phyloP scores from a whole-genome alignment of 331 rosid species.

The Saraca asoca region DNA sequence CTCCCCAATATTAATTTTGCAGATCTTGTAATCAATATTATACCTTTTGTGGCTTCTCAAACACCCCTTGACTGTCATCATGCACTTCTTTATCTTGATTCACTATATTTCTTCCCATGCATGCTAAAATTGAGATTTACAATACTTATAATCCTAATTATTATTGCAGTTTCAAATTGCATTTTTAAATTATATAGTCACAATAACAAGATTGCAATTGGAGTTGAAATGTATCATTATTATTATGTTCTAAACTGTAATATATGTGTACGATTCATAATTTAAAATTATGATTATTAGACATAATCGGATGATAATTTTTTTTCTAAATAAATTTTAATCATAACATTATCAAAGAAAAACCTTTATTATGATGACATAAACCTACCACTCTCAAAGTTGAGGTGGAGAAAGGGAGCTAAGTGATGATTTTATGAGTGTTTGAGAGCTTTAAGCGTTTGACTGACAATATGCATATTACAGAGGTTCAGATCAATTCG shows the following conservation, averaged over 20 bases:
- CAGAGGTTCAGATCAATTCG: conserved; percentile 26
- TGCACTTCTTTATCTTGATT: background rate
- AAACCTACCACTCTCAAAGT: conserved; percentile 43
- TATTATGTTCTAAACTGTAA: too few species aligned
- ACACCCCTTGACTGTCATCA: background rate
- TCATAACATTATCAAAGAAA: conserved; percentile 1
- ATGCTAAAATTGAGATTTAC: too few species aligned
- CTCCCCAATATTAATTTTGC: background rate
- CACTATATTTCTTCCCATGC: background rate
- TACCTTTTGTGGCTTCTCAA: too few species aligned
- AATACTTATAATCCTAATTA: background rate
- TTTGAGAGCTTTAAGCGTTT: conserved; percentile 43
- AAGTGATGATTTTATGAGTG: conserved; percentile 24
- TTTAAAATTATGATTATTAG: too few species aligned
- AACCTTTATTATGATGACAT: conserved; percentile 30
- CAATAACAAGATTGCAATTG: too few species aligned
- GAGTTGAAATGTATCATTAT: too few species aligned
- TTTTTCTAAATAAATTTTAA: too few species aligned
- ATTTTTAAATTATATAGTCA: too few species aligned
- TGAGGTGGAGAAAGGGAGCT: conserved; percentile 35
- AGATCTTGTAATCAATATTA: background rate
- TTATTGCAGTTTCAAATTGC: too few species aligned
- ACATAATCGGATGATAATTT: too few species aligned
- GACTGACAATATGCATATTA: conserved; percentile 32
- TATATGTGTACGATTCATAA: too few species aligned